A percentile compares a stretch with the other conserved stretches of the same genome.
Evolutionary conservation across 1,284 basidiomycete genomes (phyloP).

Genomic region (Veloboletus limbatus): DNA sequence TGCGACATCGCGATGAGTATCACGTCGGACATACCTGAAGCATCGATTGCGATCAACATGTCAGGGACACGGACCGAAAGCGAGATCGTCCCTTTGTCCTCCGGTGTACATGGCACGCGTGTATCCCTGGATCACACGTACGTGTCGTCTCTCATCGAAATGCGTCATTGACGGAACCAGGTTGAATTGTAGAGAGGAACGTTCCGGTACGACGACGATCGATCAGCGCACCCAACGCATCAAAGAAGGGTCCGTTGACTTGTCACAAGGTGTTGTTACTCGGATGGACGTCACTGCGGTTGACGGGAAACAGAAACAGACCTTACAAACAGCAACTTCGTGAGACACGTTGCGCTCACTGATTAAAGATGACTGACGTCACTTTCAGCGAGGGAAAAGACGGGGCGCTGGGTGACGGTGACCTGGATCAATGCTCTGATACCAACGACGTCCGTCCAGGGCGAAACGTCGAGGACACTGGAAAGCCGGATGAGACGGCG

Average conservation of each 20-base stretch:
- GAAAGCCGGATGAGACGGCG: not conserved
- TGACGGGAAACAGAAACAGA: not conserved
- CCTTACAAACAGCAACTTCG: not conserved
- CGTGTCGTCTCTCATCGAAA: not conserved
- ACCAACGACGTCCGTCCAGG: no score
- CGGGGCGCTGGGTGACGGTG: no score
- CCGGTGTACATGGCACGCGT: not conserved
- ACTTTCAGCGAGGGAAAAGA: not conserved
- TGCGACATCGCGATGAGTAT: not conserved
- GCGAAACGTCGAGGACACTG: not conserved
- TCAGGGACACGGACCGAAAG: not conserved
- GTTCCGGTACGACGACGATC: not conserved
- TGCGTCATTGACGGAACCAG: not conserved
- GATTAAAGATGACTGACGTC: not conserved
- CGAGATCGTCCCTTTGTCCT: not conserved
- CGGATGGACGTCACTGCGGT: not conserved
- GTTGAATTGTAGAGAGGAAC: slow-evolving; percentile 1
- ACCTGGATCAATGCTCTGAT: no score
- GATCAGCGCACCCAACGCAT: not conserved
- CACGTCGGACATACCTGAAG: not conserved
- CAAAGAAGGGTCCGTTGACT: not conserved
- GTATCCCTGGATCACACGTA: not conserved
- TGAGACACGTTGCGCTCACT: not conserved
- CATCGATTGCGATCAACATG: not conserved
- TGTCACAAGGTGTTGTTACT: no score